Evolutionary conservation across 805 yeast species (phyloP).

Genomic region (Lipomyces anomalus): DNA sequence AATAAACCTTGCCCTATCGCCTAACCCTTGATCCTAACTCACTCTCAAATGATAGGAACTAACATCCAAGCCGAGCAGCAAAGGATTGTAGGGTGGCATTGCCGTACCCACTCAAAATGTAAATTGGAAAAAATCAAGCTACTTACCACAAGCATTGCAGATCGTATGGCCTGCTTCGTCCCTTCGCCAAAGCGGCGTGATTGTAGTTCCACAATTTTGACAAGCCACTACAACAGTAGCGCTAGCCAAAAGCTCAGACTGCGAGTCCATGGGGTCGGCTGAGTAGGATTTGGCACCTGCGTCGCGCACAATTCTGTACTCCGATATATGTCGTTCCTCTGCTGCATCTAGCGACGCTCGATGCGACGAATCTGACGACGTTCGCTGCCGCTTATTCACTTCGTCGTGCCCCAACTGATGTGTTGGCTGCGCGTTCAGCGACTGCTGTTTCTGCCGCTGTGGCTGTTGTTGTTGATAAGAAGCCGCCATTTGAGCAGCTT

Average conservation of each 20-base stretch:
- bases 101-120: too few species aligned
- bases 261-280: not conserved
- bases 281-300: not conserved
- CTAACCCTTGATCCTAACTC: too few species aligned
- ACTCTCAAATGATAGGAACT: too few species aligned
- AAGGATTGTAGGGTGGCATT: too few species aligned
- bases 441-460: constrained; percentile 3
- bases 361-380: too few species aligned
- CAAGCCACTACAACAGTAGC: constrained; percentile 59
- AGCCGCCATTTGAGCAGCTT: constrained; percentile 17
- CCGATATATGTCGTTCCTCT: too few species aligned
- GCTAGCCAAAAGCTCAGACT: not conserved
- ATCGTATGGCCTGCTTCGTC: constrained; percentile 77
- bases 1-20: not conserved
- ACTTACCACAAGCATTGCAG: constrained; percentile 76
- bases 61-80: too few species aligned
- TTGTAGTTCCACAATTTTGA: constrained; percentile 76
- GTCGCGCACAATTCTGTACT: not conserved
- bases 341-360: too few species aligned
- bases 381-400: not conserved
- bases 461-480: not conserved
- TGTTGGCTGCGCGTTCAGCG: not conserved
- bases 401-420: constrained; percentile 3
- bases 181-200: constrained; percentile 82
- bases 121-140: not conserved